phyloP scores from a whole-genome alignment of 1,284 basidiomycete genomes.

The Puccinia horiana region DNA sequence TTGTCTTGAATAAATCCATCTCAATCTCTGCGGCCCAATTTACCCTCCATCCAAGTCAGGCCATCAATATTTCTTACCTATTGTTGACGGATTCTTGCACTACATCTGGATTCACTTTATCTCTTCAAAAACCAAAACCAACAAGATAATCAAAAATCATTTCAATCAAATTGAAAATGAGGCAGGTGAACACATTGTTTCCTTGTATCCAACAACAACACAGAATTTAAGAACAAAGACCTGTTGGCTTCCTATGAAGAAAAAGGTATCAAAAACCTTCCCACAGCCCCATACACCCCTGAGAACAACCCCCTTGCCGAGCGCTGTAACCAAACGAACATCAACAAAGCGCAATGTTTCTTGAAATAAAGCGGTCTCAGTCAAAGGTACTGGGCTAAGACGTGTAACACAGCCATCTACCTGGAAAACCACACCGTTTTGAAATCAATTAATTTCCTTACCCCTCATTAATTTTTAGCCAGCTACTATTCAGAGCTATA shows the following conservation, averaged over 20 bases:
- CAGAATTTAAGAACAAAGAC: conserved; percentile 6
- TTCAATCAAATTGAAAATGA: background rate
- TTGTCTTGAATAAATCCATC: conserved; percentile 5
- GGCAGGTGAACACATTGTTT: background rate
- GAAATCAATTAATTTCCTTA: background rate
- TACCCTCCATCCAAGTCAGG: background rate
- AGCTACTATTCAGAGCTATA: no score
- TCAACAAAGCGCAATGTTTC: background rate
- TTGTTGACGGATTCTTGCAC: background rate
- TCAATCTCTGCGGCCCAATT: conserved; percentile 1
- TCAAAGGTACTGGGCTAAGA: background rate
- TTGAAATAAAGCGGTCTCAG: background rate
- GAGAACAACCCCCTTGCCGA: no score
- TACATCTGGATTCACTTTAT: conserved; percentile 3
- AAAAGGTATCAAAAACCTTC: conserved; percentile 5
- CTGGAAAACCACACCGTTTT: conserved; percentile 1
- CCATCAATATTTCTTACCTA: background rate
- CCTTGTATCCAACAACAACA: background rate
- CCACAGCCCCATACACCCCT: conserved; percentile 14
- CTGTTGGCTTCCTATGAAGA: background rate
- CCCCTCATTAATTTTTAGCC: no score
- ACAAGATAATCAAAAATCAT: background rate
- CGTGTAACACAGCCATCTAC: background rate
- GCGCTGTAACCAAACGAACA: background rate
- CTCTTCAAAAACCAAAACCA: background rate